Base-by-base conservation (phyloP, 176 grass and related monocot species). In the Chloris gayana region DNA sequence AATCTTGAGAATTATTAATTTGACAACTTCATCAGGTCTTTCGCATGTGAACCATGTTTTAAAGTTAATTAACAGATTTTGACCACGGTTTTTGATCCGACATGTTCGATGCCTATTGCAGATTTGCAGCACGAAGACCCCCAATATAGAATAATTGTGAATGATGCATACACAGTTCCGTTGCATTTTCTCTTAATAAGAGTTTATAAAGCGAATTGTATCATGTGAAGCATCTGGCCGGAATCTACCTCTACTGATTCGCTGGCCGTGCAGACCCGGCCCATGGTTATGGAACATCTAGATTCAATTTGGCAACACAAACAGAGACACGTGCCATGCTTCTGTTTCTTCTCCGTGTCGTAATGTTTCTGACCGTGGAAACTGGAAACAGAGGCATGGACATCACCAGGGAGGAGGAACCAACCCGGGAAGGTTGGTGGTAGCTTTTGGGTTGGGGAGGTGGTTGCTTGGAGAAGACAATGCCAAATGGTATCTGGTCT, bases 201-300 rank as follows among this genome's bases (percentile, higher is more conserved):
- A 39, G 5, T 44, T 44, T 11, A 44, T 44, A 44, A 44, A 44
- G 9, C 41, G 7, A 37, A 37, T 9, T 44, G 41, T 12, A 47
- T 69, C n/a, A 41, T n/a, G 14, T 29, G 6, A 59, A 17, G 11
- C 70, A 57, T 75, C 81, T 83, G 9, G 70, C 81, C 75, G 9
- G 70, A 83, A 44, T 44, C 41, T 44, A 57, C 5, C 38, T 15
- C 7, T 6, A 18, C 73, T 38, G 58, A 82, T 82, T 51, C 30
- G 42, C 9, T 22, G n/a, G 25, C 22, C 32, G 19, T 24, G 49
- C 38, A 29, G 10, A 39, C 33, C 34, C 27, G 4, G 62, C 62
- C 82, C 50, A 76, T 45, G 27, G 73, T 0, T 61, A 49, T 35
- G n/a, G 74, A 85, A 39, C 65, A 15, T 78, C 82, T 77, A 51